Base-by-base conservation (phyloP, 306 rosid species). In the Cucurbita pepo region DNA sequence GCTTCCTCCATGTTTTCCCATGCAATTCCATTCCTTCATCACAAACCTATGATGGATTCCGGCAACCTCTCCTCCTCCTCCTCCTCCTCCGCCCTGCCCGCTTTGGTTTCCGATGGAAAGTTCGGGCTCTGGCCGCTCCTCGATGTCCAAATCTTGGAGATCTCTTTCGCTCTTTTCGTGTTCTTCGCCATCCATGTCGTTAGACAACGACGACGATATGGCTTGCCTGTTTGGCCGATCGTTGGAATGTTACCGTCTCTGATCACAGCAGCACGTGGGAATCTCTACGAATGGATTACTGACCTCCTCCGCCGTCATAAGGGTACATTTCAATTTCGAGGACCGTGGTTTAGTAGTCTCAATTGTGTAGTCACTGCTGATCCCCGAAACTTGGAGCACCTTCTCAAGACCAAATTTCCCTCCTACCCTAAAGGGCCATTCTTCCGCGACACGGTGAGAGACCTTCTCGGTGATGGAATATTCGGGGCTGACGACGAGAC, bases 191-290 rank as follows among this genome's bases (percentile, higher is more conserved):
- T 94, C 22, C 87, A 87, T 56, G 87, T 93, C 3, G 19, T 94
- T 6, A 81, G 96, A 47, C 88, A 85, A 44, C 90, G 80, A 80
- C 84, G 71, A 34, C 84, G 37, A 8, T 84, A 86, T 40, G 98
- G 91, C 62, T 51, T 90, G 12, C 86, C 90, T 3, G 72, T 79
- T 36, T 94, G 96, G 97, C 98, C 97, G 0, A 43, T 90, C 14
- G 73, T 94, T 47, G 97, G 97, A 2, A 90, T 90, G 98, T 72
- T 90, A 30, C 98, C 98, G 16, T 87, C 98, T 36, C 38, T 94
- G 78, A 34, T 82, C 25, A 2, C 61, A 0, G 90, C 81, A 21
- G 73, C 83, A 5, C 83, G 74, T 25, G 50, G 74, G 18, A 85
- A 90, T 72, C 0, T 80, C 16, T 94, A 90, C 53, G 97, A 90